phyloP scores from a whole-genome alignment of 106 monocot genomes.

The Acorus gramineus region DNA sequence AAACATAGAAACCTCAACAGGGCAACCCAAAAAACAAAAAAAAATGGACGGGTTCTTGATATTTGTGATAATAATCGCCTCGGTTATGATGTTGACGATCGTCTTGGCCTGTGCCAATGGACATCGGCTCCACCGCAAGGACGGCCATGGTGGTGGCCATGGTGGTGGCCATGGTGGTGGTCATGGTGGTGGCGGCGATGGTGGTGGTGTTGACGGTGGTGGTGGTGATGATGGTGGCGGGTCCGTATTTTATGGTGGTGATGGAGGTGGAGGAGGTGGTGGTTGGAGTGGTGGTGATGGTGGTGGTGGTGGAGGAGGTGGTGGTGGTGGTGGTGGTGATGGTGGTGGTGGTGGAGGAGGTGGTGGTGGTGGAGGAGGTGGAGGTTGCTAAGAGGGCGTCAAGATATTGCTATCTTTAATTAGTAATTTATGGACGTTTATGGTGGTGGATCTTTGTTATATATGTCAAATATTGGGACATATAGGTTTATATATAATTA shows the following conservation, averaged over 20 bases:
- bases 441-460: too few relatives aligned
- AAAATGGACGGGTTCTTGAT: too few relatives aligned
- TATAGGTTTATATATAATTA: too few relatives aligned
- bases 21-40: too few relatives aligned
- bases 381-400: background rate
- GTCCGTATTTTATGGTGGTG: background rate
- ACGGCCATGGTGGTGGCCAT: background rate
- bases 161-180: conserved; percentile 15
- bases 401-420: too few relatives aligned
- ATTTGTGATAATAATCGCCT: too few relatives aligned
- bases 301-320: background rate
- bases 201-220: background rate
- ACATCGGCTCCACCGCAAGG: too few relatives aligned
- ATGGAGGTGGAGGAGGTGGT: background rate
- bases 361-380: background rate
- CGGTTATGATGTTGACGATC: too few relatives aligned
- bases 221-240: background rate
- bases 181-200: background rate
- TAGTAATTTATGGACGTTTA: too few relatives aligned
- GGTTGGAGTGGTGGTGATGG: conserved; percentile 3
- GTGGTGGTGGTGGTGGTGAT: conserved; percentile 1
- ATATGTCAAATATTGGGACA: too few relatives aligned
- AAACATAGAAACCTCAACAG: too few relatives aligned
- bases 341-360: conserved; percentile 4
- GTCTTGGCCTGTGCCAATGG: too few relatives aligned